Conservation (phyloP, 257 asterid genomes). For the Jasminum sambac region DNA sequence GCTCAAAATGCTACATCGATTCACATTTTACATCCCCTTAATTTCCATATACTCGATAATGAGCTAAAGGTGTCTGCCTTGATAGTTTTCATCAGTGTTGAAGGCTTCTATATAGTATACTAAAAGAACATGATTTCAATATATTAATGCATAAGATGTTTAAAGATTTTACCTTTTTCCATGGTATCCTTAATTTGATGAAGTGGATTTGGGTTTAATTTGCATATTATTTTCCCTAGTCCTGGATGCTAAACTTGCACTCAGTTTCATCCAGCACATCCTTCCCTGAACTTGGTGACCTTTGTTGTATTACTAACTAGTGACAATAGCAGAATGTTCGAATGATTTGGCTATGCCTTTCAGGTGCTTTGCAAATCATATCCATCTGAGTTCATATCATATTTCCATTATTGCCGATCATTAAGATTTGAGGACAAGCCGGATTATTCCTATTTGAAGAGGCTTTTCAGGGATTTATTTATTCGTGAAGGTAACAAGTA, state of each 20-base stretch:
- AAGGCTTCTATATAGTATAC: not conserved
- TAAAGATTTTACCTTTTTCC: not conserved
- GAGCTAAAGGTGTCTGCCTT: not conserved
- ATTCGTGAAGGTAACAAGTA: conserved; percentile 28
- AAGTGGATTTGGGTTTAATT: not conserved
- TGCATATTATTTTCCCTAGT: not conserved
- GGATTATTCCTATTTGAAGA: conserved; percentile 30
- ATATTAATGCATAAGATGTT: not conserved
- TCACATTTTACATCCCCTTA: not conserved
- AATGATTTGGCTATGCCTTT: not conserved
- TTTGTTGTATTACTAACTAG: not conserved
- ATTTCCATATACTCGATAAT: not conserved
- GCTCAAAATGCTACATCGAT: conserved; percentile 2
- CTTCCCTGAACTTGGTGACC: not conserved
- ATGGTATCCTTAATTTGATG: not conserved
- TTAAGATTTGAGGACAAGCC: conserved; percentile 33
- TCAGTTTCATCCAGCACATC: not conserved
- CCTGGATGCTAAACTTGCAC: not conserved
- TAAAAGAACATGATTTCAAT: not conserved
- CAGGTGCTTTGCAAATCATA: conserved; percentile 34
- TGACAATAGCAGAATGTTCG: not conserved
- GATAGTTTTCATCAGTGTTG: not conserved
- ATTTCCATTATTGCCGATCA: conserved; percentile 32
- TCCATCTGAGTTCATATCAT: conserved; percentile 31
- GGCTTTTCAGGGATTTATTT: conserved; percentile 31